Evolutionary conservation across 495 filamentous ascomycete species (phyloP).

Genomic region (Cercophora samala): DNA sequence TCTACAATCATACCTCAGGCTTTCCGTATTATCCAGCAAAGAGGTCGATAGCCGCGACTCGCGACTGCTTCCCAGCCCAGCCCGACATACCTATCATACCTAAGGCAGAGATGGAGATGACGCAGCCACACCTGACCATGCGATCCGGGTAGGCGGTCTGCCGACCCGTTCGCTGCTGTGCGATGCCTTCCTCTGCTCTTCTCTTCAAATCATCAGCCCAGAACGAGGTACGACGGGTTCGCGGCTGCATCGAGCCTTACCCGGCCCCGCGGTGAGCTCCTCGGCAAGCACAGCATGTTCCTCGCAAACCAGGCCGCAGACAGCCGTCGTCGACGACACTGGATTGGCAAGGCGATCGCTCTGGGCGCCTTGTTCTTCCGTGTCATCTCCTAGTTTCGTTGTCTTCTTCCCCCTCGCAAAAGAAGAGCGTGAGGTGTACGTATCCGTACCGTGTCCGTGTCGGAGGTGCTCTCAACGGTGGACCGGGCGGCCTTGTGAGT

Average conservation of each 20-base stretch:
- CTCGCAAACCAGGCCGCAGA: not conserved
- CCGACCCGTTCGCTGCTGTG: conserved; percentile 28
- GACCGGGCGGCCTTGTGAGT: not conserved
- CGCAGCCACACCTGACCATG: not conserved
- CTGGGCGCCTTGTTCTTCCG: not conserved
- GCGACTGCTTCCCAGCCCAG: conserved; percentile 9
- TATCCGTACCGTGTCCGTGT: not conserved
- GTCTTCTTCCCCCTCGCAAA: too few relatives aligned
- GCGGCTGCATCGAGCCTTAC: conserved; percentile 20
- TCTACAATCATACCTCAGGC: not conserved
- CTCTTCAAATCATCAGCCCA: conserved; percentile 6
- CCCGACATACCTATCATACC: too few relatives aligned
- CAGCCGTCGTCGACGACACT: not conserved
- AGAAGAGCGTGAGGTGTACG: not conserved
- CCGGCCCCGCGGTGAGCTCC: conserved; percentile 2
- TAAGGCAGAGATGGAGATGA: conserved; percentile 10
- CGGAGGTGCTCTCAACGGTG: not conserved
- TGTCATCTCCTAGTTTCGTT: too few relatives aligned
- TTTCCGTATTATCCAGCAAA: not conserved
- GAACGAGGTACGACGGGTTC: conserved; percentile 4
- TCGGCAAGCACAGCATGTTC: conserved; percentile 13
- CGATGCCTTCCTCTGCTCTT: conserved; percentile 14
- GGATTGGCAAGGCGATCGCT: conserved; percentile 4
- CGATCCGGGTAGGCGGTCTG: conserved; percentile 26
- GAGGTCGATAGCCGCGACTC: conserved; percentile 15